Evolutionary conservation across 1,284 basidiomycete species (phyloP).

Genomic region (Cutaneotrichosporon mucoides): DNA sequence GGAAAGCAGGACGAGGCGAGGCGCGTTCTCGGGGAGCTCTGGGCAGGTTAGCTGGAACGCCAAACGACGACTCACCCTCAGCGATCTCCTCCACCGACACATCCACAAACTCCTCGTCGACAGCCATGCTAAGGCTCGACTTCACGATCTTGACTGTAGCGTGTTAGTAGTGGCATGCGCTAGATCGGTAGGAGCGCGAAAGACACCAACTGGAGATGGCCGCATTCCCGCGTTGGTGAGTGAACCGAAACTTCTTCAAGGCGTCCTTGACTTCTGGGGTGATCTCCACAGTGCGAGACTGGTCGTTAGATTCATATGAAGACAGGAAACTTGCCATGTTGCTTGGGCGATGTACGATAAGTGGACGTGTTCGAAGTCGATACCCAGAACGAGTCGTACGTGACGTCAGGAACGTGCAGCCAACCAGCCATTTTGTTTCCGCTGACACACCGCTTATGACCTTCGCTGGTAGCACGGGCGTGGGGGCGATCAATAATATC

Average conservation of each 20-base stretch:
- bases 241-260: constrained; percentile 78
- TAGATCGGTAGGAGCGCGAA: not conserved
- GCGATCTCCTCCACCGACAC: constrained; percentile 75
- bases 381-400: not conserved
- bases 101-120: constrained; percentile 71
- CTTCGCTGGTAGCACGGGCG: not conserved
- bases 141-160: constrained; percentile 75
- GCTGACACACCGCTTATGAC: too few species aligned
- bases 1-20: constrained; percentile 78
- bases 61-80: constrained; percentile 58
- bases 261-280: constrained; percentile 68
- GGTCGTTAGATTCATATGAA: not conserved
- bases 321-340: constrained; percentile 1
- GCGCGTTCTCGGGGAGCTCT: constrained; percentile 88
- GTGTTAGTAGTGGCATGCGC: not conserved
- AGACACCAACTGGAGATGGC: constrained; percentile 58
- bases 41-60: constrained; percentile 3
- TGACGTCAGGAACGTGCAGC: not conserved
- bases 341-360: not conserved
- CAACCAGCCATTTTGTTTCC: too few species aligned
- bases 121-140: constrained; percentile 68
- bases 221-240: constrained; percentile 61
- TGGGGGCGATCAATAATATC: not conserved
- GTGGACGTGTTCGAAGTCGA: too few species aligned
- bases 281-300: constrained; percentile 78